Percentiles rank a stretch among this genome's conserved stretches.
Evolutionary conservation across 371 early-diverging fungal species (phyloP).

Genomic region (Mortierella sp.): DNA sequence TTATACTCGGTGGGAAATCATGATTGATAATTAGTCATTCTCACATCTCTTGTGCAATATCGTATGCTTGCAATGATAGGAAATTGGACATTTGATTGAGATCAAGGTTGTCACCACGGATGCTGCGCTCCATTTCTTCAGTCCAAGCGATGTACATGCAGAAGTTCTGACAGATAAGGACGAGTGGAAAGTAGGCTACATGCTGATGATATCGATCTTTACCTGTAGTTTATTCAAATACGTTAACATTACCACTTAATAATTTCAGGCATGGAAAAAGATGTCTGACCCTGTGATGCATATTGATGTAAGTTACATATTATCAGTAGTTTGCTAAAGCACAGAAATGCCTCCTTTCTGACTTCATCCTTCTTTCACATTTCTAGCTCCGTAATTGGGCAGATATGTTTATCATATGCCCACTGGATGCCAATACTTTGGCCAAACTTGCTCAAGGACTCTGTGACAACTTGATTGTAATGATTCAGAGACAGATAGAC

Average conservation of each 20-base stretch:
- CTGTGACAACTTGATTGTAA: slow-evolving; percentile 94
- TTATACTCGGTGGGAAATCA: not conserved
- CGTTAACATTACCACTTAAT: not conserved
- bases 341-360: not conserved
- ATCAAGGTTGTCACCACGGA: slow-evolving; percentile 82
- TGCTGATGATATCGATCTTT: not conserved
- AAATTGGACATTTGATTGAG: slow-evolving; percentile 61
- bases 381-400: slow-evolving; percentile 94
- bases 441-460: slow-evolving; percentile 93
- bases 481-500: not conserved
- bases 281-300: slow-evolving; percentile 94
- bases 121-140: slow-evolving; percentile 87
- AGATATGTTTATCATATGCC: slow-evolving; percentile 89
- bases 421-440: slow-evolving; percentile 95
- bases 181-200: slow-evolving; percentile 84
- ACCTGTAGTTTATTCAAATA: not conserved
- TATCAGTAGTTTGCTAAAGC: not conserved
- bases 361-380: not conserved
- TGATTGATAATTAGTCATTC: not conserved
- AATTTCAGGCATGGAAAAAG: slow-evolving; percentile 77
- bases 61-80: not conserved
- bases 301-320: slow-evolving; percentile 78
- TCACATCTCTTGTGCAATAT: not conserved
- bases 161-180: slow-evolving; percentile 82
- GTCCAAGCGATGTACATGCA: slow-evolving; percentile 60